These are phyloP conservation scores for Russula olivacea DNA, from an alignment of 768 basidiomycete species.

Conservation along the genomic window DNA sequence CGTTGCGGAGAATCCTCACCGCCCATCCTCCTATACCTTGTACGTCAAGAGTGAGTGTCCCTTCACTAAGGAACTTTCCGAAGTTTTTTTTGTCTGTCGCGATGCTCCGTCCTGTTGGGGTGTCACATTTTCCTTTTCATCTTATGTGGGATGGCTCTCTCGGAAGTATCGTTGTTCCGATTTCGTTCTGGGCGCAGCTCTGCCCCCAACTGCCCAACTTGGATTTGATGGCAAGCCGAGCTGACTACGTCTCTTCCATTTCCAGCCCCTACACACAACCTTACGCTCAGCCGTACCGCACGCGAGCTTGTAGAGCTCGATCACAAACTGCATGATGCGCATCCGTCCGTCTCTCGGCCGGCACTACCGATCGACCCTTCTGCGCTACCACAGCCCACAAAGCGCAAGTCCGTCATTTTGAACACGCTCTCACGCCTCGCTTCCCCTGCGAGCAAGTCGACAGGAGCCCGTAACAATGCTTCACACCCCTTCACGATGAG, in stretches of 20 bases:
- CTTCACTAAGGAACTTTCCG: neutral
- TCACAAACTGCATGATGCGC: constrained; percentile 63
- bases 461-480: constrained; percentile 32
- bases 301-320: constrained; percentile 79
- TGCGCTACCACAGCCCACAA: constrained; percentile 48
- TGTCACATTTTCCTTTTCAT: constrained; percentile 19
- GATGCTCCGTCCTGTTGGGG: constrained; percentile 2
- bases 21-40: constrained; percentile 65
- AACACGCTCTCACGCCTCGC: constrained; percentile 81
- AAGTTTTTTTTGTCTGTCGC: constrained; percentile 14
- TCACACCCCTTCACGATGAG: constrained; percentile 20
- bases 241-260: constrained; percentile 22
- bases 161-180: constrained; percentile 9
- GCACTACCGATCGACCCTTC: constrained; percentile 54
- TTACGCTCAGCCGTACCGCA: constrained; percentile 75
- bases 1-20: constrained; percentile 79
- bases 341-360: constrained; percentile 54
- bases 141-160: constrained; percentile 20
- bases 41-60: constrained; percentile 82
- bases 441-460: constrained; percentile 57
- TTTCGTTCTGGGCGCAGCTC: constrained; percentile 19
- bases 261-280: constrained; percentile 81
- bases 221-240: constrained; percentile 15
- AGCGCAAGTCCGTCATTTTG: constrained; percentile 79
- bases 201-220: constrained; percentile 20